Evolutionary conservation across 2,329 filamentous ascomycete genomes (phyloP).

Genomic region (Aspergillus aculeatus): DNA sequence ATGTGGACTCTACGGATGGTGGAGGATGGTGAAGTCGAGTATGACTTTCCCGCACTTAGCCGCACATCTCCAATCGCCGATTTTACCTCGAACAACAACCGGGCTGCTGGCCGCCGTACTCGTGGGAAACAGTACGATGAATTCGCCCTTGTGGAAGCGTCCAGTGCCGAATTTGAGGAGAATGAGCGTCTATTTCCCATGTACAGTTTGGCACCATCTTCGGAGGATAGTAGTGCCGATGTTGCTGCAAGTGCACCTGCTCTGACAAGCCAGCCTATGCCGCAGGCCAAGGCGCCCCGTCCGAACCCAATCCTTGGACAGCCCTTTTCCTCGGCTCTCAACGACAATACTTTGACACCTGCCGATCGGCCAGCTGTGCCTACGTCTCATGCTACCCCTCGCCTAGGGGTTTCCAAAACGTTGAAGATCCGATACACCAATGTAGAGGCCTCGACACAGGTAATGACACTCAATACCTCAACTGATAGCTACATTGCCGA

Average conservation of each 20-base stretch:
- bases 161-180: slow-evolving; percentile 54
- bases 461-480: slow-evolving; percentile 57
- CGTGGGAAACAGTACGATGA: slow-evolving; percentile 66
- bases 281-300: slow-evolving; percentile 29
- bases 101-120: slow-evolving; percentile 54
- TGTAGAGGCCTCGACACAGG: slow-evolving; percentile 55
- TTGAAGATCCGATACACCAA: slow-evolving; percentile 62
- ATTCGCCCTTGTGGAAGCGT: slow-evolving; percentile 63
- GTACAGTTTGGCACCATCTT: slow-evolving; percentile 39
- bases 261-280: slow-evolving; percentile 20
- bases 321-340: slow-evolving; percentile 47
- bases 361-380: slow-evolving; percentile 48
- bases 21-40: slow-evolving; percentile 66
- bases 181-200: slow-evolving; percentile 59
- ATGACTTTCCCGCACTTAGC: slow-evolving; percentile 62
- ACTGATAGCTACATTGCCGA: slow-evolving; percentile 69
- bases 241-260: slow-evolving; percentile 23
- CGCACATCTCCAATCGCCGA: slow-evolving; percentile 59
- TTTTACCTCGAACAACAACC: slow-evolving; percentile 67
- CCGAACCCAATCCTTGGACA: slow-evolving; percentile 46
- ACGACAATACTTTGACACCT: slow-evolving; percentile 46
- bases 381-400: slow-evolving; percentile 50
- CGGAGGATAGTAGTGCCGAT: slow-evolving; percentile 31
- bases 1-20: slow-evolving; percentile 67
- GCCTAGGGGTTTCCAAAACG: slow-evolving; percentile 58